Percentiles rank a stretch among this genome's conserved stretches.
Conservation (phyloP, 768 basidiomycete species). For the Lactarius akahatsu region DNA sequence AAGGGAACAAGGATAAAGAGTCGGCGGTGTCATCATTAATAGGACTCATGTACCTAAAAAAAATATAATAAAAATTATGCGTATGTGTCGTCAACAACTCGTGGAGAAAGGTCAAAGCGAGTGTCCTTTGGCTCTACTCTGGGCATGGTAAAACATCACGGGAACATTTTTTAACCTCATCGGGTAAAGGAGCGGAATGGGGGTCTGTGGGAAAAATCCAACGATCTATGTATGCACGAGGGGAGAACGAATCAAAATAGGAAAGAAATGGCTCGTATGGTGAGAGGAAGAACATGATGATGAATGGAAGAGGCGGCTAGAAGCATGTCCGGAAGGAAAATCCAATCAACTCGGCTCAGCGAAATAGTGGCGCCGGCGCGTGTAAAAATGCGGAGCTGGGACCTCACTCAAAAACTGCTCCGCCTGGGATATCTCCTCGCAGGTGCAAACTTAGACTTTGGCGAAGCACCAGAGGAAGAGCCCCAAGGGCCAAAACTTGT, state of each 20-base stretch:
- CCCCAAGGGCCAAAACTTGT: slow-evolving; percentile 25
- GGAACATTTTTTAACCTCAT: slow-evolving; percentile 10
- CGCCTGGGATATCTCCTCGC: slow-evolving; percentile 18
- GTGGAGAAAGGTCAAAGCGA: not conserved
- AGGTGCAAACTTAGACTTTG: slow-evolving; percentile 18
- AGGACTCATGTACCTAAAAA: slow-evolving; percentile 9
- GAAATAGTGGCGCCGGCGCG: not conserved
- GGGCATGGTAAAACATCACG: slow-evolving; percentile 11
- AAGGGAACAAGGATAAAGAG: not conserved
- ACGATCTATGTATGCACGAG: slow-evolving; percentile 8
- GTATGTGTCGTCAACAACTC: not conserved
- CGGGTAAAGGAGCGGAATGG: not conserved
- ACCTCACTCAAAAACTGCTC: slow-evolving; percentile 12
- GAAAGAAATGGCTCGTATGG: not conserved
- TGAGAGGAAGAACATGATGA: not conserved
- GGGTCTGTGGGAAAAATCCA: not conserved
- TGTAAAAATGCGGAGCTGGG: not conserved
- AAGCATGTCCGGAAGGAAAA: not conserved
- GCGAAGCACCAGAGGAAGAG: slow-evolving; percentile 16
- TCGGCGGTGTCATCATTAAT: not conserved
- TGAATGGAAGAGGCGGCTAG: slow-evolving; percentile 6
- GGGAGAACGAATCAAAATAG: not conserved
- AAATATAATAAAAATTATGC: slow-evolving; percentile 14
- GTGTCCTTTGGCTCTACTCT: slow-evolving; percentile 7
- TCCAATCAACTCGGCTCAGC: not conserved